Percentiles rank a stretch among this genome's conserved stretches.
These are phyloP conservation scores for Solioccasus polychromus DNA, from an alignment of 768 basidiomycete genomes.

Conservation along the genomic window DNA sequence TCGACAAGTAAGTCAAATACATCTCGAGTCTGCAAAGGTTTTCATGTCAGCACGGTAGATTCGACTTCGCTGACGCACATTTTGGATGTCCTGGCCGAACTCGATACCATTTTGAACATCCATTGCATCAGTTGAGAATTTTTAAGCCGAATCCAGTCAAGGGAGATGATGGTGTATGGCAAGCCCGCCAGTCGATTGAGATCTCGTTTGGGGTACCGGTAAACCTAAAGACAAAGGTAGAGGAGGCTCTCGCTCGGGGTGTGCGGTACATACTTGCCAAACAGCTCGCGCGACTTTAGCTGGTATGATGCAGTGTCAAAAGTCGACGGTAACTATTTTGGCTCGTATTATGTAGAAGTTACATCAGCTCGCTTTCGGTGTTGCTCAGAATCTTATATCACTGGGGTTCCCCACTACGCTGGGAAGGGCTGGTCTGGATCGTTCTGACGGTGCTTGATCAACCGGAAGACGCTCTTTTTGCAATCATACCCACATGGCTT, in stretches of 20 bases:
- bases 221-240: conserved; percentile 11
- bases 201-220: conserved; percentile 20
- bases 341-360: too few species aligned
- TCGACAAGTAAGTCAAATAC: conserved; percentile 5
- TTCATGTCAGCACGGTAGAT: background rate
- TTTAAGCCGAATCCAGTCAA: conserved; percentile 18
- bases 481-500: too few species aligned
- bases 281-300: too few species aligned
- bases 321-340: too few species aligned
- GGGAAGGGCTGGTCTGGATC: too few species aligned
- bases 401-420: too few species aligned
- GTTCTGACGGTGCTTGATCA: too few species aligned
- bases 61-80: conserved; percentile 12
- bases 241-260: conserved; percentile 8
- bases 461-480: too few species aligned
- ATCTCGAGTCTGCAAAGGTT: too few species aligned
- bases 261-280: conserved; percentile 2
- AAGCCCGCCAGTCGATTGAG: conserved; percentile 7
- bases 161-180: conserved; percentile 11
- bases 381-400: too few species aligned
- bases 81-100: conserved; percentile 17
- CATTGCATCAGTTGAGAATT: conserved; percentile 5
- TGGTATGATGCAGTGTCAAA: too few species aligned
- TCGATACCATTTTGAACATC: conserved; percentile 5
- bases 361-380: too few species aligned